Conservation (phyloP, 192 early-diverging fungal genomes). For the Coemansia aciculifera region DNA sequence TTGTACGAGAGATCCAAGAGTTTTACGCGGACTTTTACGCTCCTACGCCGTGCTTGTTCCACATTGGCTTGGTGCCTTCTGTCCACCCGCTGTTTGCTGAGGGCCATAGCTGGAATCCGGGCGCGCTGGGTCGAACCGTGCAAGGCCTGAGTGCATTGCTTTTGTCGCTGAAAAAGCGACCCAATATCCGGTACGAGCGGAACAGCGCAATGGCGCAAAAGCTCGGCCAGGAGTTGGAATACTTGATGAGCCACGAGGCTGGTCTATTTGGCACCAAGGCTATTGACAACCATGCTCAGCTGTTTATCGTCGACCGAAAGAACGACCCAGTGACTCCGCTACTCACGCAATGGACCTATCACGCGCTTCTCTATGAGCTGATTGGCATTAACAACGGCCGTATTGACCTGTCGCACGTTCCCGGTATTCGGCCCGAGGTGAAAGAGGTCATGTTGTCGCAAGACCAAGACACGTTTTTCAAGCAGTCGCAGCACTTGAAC, state of each 20-base stretch:
- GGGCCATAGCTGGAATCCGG: slow-evolving; percentile 74
- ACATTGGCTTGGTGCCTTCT: slow-evolving; percentile 67
- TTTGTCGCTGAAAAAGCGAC: slow-evolving; percentile 88
- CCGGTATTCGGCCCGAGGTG: slow-evolving; percentile 76
- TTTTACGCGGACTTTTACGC: slow-evolving; percentile 92
- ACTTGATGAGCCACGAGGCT: slow-evolving; percentile 48
- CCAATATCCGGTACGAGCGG: slow-evolving; percentile 86
- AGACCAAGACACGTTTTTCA: slow-evolving; percentile 93
- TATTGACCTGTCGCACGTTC: slow-evolving; percentile 86
- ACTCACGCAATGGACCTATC: slow-evolving; percentile 97
- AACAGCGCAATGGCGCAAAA: slow-evolving; percentile 79
- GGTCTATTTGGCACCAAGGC: slow-evolving; percentile 45
- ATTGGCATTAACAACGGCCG: slow-evolving; percentile 91
- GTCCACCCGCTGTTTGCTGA: slow-evolving; percentile 72
- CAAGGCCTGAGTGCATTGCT: slow-evolving; percentile 78
- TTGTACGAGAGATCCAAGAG: slow-evolving; percentile 95
- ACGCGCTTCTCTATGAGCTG: slow-evolving; percentile 97
- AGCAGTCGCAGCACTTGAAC: slow-evolving; percentile 87
- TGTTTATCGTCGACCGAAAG: slow-evolving; percentile 89
- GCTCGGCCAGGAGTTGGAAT: slow-evolving; percentile 71
- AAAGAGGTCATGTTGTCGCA: slow-evolving; percentile 90
- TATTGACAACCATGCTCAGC: slow-evolving; percentile 77
- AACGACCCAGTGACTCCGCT: slow-evolving; percentile 96
- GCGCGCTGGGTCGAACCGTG: slow-evolving; percentile 71
- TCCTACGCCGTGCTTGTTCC: slow-evolving; percentile 79